Percentiles rank a stretch among this genome's conserved stretches.
These are phyloP conservation scores for Myxozyma neglecta DNA, from an alignment of 805 yeast genomes.

Conservation along the genomic window DNA sequence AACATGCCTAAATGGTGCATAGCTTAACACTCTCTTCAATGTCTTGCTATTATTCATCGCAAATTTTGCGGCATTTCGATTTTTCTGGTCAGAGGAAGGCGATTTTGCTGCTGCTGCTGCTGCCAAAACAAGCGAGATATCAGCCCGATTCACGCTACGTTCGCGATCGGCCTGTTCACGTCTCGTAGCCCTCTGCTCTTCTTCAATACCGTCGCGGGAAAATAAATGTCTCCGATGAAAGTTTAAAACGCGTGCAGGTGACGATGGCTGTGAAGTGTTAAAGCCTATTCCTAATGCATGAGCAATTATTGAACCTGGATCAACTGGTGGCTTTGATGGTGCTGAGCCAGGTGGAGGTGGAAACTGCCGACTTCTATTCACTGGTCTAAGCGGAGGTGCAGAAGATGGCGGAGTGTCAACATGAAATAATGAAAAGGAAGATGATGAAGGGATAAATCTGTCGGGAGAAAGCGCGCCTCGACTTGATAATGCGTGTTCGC, in stretches of 20 bases:
- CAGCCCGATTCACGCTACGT: background rate
- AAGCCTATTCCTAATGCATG: slow-evolving; percentile 9
- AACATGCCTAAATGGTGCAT: slow-evolving; percentile 23
- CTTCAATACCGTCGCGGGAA: background rate
- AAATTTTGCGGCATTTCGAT: background rate
- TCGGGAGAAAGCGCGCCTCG: slow-evolving; percentile 28
- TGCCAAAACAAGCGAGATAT: slow-evolving; percentile 15
- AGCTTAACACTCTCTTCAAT: slow-evolving; percentile 11
- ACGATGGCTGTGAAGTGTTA: background rate
- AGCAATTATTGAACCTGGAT: slow-evolving; percentile 4
- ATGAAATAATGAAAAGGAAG: slow-evolving; percentile 21
- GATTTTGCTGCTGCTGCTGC: slow-evolving; percentile 15
- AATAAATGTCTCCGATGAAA: slow-evolving; percentile 5
- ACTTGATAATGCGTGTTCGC: slow-evolving; percentile 13
- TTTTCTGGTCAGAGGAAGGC: background rate
- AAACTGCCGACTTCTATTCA: background rate
- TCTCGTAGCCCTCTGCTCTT: slow-evolving; percentile 3
- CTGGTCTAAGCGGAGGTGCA: background rate
- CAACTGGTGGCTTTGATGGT: background rate
- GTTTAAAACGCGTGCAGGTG: background rate
- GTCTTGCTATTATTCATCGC: background rate
- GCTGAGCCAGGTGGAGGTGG: background rate
- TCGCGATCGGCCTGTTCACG: background rate
- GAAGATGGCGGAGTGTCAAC: slow-evolving; percentile 21
- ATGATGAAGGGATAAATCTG: slow-evolving; percentile 29